phyloP scores from a whole-genome alignment of 1,139 yeast genomes.

The Yarrowia galli region DNA sequence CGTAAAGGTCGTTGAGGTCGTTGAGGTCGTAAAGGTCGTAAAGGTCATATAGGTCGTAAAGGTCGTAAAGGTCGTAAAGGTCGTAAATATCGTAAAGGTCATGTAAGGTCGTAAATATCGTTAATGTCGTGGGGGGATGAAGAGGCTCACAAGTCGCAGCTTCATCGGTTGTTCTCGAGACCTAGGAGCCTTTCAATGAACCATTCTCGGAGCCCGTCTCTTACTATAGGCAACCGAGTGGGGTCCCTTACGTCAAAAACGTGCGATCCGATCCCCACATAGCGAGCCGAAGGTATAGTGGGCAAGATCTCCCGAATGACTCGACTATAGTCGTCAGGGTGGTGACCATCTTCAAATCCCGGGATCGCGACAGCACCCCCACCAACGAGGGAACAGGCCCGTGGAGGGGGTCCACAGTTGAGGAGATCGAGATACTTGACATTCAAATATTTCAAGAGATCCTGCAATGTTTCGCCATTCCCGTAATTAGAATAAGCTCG shows the following conservation, averaged over 20 bases:
- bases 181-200: constrained; percentile 8
- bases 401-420: constrained; percentile 29
- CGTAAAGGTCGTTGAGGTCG: constrained; percentile 7
- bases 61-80: neutral
- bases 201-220: constrained; percentile 35
- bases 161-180: neutral
- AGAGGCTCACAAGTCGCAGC: too few relatives aligned
- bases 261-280: constrained; percentile 27
- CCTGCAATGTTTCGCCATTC: constrained; percentile 27
- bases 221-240: constrained; percentile 5
- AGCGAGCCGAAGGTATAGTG: constrained; percentile 5
- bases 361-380: constrained; percentile 30
- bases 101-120: too few relatives aligned
- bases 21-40: constrained; percentile 8
- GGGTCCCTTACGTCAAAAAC: constrained; percentile 30
- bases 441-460: constrained; percentile 5
- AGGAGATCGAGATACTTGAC: constrained; percentile 29
- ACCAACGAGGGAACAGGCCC: constrained; percentile 27
- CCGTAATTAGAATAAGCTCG: constrained; percentile 24
- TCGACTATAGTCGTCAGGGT: constrained; percentile 31
- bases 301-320: constrained; percentile 23
- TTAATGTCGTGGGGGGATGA: neutral
- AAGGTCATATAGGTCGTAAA: constrained; percentile 1
- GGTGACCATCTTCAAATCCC: constrained; percentile 35
- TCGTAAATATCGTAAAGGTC: neutral